Evolutionary conservation across 139 green algal species (phyloP), one percentile per base, ranked within the genome.

Genomic region (Eudorina sp.): DNA sequence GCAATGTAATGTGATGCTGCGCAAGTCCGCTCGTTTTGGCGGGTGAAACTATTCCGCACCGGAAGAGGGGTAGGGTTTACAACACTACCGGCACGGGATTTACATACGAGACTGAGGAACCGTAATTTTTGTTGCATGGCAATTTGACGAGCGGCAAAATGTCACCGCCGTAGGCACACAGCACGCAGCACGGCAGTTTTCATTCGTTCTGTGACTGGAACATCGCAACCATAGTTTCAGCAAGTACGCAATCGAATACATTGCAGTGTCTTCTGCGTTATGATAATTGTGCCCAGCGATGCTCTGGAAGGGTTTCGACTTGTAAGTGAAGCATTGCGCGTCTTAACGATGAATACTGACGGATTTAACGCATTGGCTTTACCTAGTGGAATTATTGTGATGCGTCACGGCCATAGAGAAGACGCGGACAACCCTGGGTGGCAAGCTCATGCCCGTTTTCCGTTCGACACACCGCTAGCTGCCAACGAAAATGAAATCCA

Each of bases 361-460:
- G 64, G 29, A 73, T 13, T 23, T 51, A 53, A 16, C 9, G 55
- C 31, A 3, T 79, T 23, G n/a, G 7, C 16, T 31, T 77, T 53
- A 34, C 40, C 70, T 8, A 29, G 36, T 45, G 73, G 73, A 23
- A 69, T 84, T 53, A 21, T 84, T 53, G 51, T 84, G 38, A 73
- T 84, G 77, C 53, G 77, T 0, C 77, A 84, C 43, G 77, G 77
- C 36, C 21, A 25, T 14, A 21, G 77, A 16, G 77, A 84, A 19
- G 77, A 84, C 29, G 29, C 23, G 0, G 77, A 27, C 31, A 84
- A 84, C 40, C 53, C 77, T 31, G 23, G 13, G 7, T 84, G 77
- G 77, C 77, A 55, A 16, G 11, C 7, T 11, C 19, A 23, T 14
- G 77, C 77, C 19, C 53, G 53, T 2, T 84, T 73, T 40, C 53